Conservation (phyloP, 345 rosid genomes). For the Abelmoschus esculentus region DNA sequence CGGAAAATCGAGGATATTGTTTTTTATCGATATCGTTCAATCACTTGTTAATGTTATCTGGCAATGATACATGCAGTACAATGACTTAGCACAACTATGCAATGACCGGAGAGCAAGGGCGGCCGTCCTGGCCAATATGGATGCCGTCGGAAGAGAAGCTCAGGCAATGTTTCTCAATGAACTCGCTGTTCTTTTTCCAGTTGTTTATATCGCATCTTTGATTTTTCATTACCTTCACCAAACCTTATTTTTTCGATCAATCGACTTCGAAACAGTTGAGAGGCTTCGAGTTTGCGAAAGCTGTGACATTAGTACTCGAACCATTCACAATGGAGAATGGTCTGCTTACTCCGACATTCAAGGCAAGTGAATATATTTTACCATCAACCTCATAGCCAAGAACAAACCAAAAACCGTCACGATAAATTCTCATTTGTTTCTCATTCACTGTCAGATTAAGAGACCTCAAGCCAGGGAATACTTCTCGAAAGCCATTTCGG, state of each 20-base stretch:
- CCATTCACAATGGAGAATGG: slow-evolving; percentile 81
- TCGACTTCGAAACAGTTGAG: slow-evolving; percentile 41
- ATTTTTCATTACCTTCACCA: background rate
- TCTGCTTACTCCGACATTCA: slow-evolving; percentile 85
- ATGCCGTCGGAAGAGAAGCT: slow-evolving; percentile 74
- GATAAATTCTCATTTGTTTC: background rate
- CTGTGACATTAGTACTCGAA: slow-evolving; percentile 74
- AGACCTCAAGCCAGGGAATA: slow-evolving; percentile 88
- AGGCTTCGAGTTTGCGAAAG: slow-evolving; percentile 96
- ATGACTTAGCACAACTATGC: slow-evolving; percentile 57
- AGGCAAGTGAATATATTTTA: slow-evolving; percentile 40
- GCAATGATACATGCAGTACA: slow-evolving; percentile 35
- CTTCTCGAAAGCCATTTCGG: slow-evolving; percentile 45
- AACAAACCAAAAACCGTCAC: background rate
- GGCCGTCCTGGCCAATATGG: slow-evolving; percentile 78
- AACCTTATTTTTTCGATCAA: background rate
- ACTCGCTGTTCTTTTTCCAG: background rate
- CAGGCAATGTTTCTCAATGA: slow-evolving; percentile 37
- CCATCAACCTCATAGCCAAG: too few relatives aligned
- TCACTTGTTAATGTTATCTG: background rate
- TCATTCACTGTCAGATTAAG: slow-evolving; percentile 38
- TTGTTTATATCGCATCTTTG: background rate
- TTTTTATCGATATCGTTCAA: background rate
- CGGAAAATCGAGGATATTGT: background rate
- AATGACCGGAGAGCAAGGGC: slow-evolving; percentile 59